Conservation (phyloP, 768 basidiomycete genomes). For the Clitopilus passeckerianus region DNA sequence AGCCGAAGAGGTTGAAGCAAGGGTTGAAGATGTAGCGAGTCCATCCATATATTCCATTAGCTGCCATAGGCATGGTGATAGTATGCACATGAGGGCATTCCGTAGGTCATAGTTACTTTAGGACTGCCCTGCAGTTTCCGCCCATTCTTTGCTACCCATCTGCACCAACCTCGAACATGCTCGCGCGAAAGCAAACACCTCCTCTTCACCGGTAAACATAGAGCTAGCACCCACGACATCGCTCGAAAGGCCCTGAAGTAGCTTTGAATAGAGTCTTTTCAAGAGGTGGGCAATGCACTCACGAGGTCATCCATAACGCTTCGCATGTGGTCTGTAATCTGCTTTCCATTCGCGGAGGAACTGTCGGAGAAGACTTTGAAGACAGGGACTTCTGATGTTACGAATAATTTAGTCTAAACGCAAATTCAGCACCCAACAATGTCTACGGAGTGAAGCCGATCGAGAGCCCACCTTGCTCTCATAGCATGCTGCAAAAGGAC, state of each 20-base stretch:
- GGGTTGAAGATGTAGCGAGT: too few relatives aligned
- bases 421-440: not conserved
- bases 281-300: constrained; percentile 13
- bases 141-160: constrained; percentile 91
- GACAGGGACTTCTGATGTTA: constrained; percentile 90
- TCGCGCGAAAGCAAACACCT: constrained; percentile 94
- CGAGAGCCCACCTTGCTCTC: constrained; percentile 68
- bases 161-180: constrained; percentile 84
- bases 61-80: too few relatives aligned
- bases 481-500: constrained; percentile 63
- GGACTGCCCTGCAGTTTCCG: constrained; percentile 38
- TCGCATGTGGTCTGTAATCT: constrained; percentile 81
- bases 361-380: constrained; percentile 87
- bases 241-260: constrained; percentile 64
- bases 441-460: too few relatives aligned
- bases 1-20: too few relatives aligned
- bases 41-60: too few relatives aligned
- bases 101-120: not conserved
- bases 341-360: constrained; percentile 25
- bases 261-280: constrained; percentile 3
- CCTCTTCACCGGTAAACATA: constrained; percentile 96
- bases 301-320: constrained; percentile 96
- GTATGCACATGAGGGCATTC: too few relatives aligned
- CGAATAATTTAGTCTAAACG: constrained; percentile 79
- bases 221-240: constrained; percentile 78